Percentiles rank a stretch among this genome's conserved stretches.
Conservation (phyloP, 1,139 yeast species). For the Arxiozyma telluris region DNA sequence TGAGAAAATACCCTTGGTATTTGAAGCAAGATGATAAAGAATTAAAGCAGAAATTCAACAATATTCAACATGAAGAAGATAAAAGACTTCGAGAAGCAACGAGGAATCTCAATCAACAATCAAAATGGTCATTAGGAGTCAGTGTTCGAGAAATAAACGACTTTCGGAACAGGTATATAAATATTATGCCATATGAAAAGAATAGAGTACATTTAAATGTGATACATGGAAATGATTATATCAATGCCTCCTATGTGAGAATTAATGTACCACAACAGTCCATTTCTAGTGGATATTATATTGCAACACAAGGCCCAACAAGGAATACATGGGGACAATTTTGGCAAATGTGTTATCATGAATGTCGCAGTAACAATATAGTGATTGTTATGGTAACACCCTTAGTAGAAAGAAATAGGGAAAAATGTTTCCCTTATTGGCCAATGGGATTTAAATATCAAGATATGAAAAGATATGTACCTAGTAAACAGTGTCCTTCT, state of each 20-base stretch:
- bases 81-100: conserved; percentile 32
- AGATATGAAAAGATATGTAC: conserved; percentile 8
- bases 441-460: conserved; percentile 25
- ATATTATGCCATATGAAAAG: conserved; percentile 52
- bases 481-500: conserved; percentile 19
- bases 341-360: conserved; percentile 74
- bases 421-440: conserved; percentile 77
- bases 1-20: conserved; percentile 22
- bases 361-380: conserved; percentile 38
- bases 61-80: conserved; percentile 30
- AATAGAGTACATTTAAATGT: conserved; percentile 42
- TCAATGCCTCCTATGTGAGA: conserved; percentile 38
- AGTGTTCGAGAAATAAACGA: conserved; percentile 27
- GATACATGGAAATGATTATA: conserved; percentile 32
- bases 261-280: conserved; percentile 23
- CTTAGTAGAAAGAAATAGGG: conserved; percentile 46
- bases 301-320: conserved; percentile 71
- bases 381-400: conserved; percentile 87
- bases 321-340: conserved; percentile 54
- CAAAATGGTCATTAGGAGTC: conserved; percentile 29
- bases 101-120: conserved; percentile 14
- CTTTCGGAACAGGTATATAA: conserved; percentile 44
- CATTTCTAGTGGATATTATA: conserved; percentile 31
- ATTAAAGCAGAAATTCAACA: conserved; percentile 22
- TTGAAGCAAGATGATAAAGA: conserved; percentile 22